Evolutionary conservation across 2,329 filamentous ascomycete species (phyloP), one percentile per base, ranked within the genome.

Genomic region (Beauveria brongniartii): DNA sequence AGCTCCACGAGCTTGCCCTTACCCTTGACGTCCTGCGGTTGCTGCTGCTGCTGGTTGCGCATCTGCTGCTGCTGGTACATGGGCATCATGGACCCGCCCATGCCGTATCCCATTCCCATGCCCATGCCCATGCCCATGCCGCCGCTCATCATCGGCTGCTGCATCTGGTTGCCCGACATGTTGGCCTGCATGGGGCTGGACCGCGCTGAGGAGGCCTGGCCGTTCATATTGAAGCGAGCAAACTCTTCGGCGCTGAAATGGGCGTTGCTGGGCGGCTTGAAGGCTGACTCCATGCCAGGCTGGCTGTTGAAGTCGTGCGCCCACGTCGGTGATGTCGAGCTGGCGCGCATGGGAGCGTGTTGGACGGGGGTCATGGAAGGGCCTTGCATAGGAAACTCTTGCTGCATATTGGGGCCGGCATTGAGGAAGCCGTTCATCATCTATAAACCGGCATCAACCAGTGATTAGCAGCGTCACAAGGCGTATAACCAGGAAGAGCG

Each of bases 1-100:
- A 97, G 83, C 77, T 97, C 94, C 14, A 97, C 88, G 77, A 97
- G 85, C 74, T 95, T 96, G 44, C 90, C 92, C 73, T 97, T 97
- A 62, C 89, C 90, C 73, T 92, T 89, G 55, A 76, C 79, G 65
- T 83, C 80, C 56, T 76, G 74, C 62, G 78, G 76, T 68, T 48
- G 55, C 24, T 58, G 54, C 41, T 79, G 78, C 65, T 77, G 71
- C 64, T 77, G 77, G 69, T 79, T 69, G 68, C 80, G 71, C 66
- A 75, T 73, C 50, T 70, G 72, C 60, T 75, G 72, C 40, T 72
- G 72, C 62, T 77, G 73, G 64, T 78, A 74, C 77, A 82, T 75
- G 69, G 75, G 68, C 67, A 78, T 80, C 79, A 88, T 87, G 62
- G 80, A 76, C 64, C 78, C 77, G 41, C 64, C 63, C 59, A 65